A percentile compares a stretch with the other conserved stretches of the same genome.
Evolutionary conservation across 345 rosid species (phyloP).

Genomic region (Camelina laxa): DNA sequence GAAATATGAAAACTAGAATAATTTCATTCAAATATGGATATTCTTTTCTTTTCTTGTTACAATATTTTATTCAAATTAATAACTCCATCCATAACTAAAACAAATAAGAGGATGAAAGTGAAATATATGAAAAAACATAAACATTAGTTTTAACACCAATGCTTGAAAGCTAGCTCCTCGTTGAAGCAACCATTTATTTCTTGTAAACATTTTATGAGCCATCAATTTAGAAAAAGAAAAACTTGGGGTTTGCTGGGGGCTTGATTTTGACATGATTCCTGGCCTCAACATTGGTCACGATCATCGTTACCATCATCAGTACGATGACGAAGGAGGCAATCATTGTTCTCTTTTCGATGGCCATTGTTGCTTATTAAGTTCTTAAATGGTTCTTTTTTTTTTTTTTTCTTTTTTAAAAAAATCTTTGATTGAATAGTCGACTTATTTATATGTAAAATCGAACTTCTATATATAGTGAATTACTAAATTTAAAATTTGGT

Average conservation of each 20-base stretch:
- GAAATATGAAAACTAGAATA: slow-evolving; percentile 28
- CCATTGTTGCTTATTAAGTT: slow-evolving; percentile 36
- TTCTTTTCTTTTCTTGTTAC: not conserved
- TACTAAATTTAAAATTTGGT: slow-evolving; percentile 6
- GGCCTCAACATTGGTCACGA: slow-evolving; percentile 33
- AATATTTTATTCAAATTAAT: slow-evolving; percentile 5
- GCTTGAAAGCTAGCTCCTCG: slow-evolving; percentile 31
- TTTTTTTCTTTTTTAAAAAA: not conserved
- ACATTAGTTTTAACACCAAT: slow-evolving; percentile 1
- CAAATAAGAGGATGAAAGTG: slow-evolving; percentile 27
- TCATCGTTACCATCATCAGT: slow-evolving; percentile 38
- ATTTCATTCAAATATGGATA: slow-evolving; percentile 11
- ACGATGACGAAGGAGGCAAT: slow-evolving; percentile 37
- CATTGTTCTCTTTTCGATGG: slow-evolving; percentile 39
- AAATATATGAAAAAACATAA: not conserved
- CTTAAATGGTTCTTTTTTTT: slow-evolving; percentile 32
- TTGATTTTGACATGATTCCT: slow-evolving; percentile 36
- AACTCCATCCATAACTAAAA: slow-evolving; percentile 33
- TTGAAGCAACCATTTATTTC: slow-evolving; percentile 43
- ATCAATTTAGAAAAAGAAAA: slow-evolving; percentile 29
- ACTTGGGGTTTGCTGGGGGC: slow-evolving; percentile 20
- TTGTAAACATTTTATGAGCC: slow-evolving; percentile 29
- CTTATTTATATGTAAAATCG: slow-evolving; percentile 21
- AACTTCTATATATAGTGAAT: slow-evolving; percentile 27
- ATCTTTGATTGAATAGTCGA: not conserved